Evolutionary conservation across 371 early-diverging fungal species (phyloP).

Genomic region (Synchytrium microbalum): DNA sequence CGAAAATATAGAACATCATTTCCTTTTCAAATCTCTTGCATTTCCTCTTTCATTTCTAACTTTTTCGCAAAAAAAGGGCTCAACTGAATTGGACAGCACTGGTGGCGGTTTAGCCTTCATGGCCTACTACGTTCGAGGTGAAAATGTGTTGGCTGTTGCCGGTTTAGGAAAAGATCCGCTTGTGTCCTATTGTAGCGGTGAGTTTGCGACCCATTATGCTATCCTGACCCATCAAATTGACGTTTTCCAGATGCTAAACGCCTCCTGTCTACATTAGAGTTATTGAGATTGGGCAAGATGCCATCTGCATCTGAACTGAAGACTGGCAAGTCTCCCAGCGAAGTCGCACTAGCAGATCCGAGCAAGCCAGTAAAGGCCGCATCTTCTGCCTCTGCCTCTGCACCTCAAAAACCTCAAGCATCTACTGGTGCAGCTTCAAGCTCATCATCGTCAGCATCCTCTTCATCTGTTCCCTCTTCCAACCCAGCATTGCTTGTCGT

Average conservation of each 20-base stretch:
- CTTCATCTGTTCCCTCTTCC: no score
- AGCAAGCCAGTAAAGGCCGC: no score
- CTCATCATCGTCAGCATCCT: no score
- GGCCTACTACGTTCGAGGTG: conserved; percentile 41
- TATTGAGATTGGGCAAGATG: conserved; percentile 40
- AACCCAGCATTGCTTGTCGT: no score
- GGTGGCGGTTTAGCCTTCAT: conserved; percentile 33
- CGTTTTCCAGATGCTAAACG: no score
- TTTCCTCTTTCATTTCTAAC: background rate
- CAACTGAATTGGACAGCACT: conserved; percentile 1
- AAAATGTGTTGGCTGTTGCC: conserved; percentile 41
- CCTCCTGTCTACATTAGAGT: conserved; percentile 36
- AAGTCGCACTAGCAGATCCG: no score
- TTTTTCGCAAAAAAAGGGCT: conserved; percentile 5
- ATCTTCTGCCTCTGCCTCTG: no score
- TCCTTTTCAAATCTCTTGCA: background rate
- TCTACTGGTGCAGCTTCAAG: no score
- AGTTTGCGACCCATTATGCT: no score
- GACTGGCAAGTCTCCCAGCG: conserved; percentile 29
- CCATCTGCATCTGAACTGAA: conserved; percentile 35
- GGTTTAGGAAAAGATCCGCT: conserved; percentile 43
- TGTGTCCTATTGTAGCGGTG: no score
- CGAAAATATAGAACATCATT: background rate
- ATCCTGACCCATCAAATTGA: no score
- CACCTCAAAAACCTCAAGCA: no score